Base-by-base conservation (phyloP, 2,329 filamentous ascomycete species). In the Penicillium griseofulvum region DNA sequence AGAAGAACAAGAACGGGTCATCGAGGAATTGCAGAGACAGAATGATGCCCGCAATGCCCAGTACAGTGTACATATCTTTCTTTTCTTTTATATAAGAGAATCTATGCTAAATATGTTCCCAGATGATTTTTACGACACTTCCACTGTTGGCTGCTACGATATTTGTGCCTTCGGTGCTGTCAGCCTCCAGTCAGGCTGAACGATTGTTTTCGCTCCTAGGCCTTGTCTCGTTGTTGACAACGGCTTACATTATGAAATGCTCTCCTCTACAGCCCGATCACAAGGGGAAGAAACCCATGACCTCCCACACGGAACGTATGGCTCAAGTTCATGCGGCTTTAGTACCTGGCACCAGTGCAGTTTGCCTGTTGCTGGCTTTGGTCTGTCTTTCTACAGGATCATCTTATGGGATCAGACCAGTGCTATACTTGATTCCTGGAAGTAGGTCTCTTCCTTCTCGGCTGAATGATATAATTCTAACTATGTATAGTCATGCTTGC, bases 1-100 rank as follows among this genome's bases (percentile, higher is more conserved):
- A 74, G 82, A 92, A 81, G 73, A 78, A 57, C 76, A 78, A 58
- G 76, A 78, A 49, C 67, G 60, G 10, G 55, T 78, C 10, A 77
- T 78, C 37, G 58, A 68, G 47, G 60, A 68, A 46, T 55, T 78
- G 26, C 68, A 69, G 41, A 54, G 42, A 28, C 68, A 74, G 54
- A 70, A 77, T 60, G 70, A 77, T 41, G 59, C 67, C 38, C 67
- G 70, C 41, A 75, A 78, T 56, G 64, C 68, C 16, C 65, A 72
- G 52, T 78, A 76, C 55, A 73, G 66, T 59, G 76, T 78, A 72
- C 54, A 57, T 51, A 43, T 49, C 49, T 50, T 41, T 44, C n/a
- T 37, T 37, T 33, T 49, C 26, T 41, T 36, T 17, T 10, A 33
- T 16, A 29, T 19, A 4, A 33, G 39, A 38, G 41, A 36, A 48